Percentiles rank a stretch among this genome's conserved stretches.
Conservation (phyloP, 1,284 basidiomycete species). For the Phellopilus nigrolimitatus region DNA sequence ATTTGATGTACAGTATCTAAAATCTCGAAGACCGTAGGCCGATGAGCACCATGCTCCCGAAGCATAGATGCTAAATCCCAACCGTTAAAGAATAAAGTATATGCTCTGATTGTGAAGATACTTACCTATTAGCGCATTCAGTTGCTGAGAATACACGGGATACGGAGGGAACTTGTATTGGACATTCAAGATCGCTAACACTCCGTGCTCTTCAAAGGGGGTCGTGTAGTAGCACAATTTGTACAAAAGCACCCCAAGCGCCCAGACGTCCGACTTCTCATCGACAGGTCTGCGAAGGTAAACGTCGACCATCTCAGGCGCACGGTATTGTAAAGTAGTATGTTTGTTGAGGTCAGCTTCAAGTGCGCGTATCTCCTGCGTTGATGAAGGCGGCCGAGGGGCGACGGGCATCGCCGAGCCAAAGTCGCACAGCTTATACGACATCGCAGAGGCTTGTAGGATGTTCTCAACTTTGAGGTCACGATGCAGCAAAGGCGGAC, state of each 20-base stretch:
- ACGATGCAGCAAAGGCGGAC: conserved; percentile 88
- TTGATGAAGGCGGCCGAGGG: conserved; percentile 62
- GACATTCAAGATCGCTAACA: conserved; percentile 93
- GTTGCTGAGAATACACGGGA: conserved; percentile 84
- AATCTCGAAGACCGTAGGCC: conserved; percentile 80
- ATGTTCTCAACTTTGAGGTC: conserved; percentile 99
- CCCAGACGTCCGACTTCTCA: conserved; percentile 87
- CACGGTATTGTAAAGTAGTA: conserved; percentile 93
- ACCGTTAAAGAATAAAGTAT: conserved; percentile 12
- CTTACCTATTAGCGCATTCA: conserved; percentile 87
- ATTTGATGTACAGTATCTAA: conserved; percentile 73
- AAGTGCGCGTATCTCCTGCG: conserved; percentile 78
- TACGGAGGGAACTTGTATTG: conserved; percentile 93
- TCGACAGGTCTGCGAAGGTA: conserved; percentile 80
- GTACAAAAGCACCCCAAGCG: conserved; percentile 72
- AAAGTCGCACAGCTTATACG: conserved; percentile 98
- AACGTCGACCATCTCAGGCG: conserved; percentile 97
- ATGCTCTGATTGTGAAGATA: conserved; percentile 19
- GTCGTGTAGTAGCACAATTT: conserved; percentile 98
- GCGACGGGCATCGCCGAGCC: conserved; percentile 85
- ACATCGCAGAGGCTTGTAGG: conserved; percentile 68
- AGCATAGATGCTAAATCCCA: conserved; percentile 89
- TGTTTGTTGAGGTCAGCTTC: conserved; percentile 93
- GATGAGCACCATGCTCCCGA: conserved; percentile 77
- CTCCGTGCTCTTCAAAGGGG: conserved; percentile 96